Evolutionary conservation across 2,329 filamentous ascomycete genomes (phyloP).

Genomic region (Coniella vitis): DNA sequence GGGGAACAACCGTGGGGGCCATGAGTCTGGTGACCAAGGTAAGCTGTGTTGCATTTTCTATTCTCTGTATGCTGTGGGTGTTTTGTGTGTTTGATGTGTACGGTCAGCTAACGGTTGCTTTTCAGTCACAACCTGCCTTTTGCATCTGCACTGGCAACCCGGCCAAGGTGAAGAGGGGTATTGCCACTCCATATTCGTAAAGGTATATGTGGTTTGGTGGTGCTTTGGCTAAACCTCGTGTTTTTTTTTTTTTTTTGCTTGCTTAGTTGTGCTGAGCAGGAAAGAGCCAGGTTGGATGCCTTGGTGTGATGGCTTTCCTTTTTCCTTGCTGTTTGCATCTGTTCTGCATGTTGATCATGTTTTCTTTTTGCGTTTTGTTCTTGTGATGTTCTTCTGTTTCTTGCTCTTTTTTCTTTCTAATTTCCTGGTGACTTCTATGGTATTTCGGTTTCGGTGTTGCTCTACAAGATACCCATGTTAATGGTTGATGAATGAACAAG

Average conservation of each 20-base stretch:
- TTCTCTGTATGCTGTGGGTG: not conserved
- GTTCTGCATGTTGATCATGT: constrained; percentile 3
- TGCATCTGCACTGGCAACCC: constrained; percentile 21
- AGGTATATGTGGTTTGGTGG: not conserved
- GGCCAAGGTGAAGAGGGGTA: constrained; percentile 17
- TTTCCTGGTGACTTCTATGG: not conserved
- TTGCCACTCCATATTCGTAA: constrained; percentile 4
- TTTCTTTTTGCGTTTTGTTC: constrained; percentile 3
- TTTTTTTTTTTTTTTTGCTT: constrained; percentile 6
- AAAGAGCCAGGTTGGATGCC: no score
- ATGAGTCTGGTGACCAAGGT: constrained; percentile 80
- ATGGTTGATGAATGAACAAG: constrained; percentile 12
- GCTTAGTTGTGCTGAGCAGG: not conserved
- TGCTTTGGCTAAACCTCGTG: not conserved
- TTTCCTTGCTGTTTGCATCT: constrained; percentile 6
- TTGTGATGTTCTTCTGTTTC: no score
- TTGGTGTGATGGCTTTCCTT: not conserved
- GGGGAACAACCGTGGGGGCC: constrained; percentile 72
- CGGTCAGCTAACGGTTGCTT: not conserved
- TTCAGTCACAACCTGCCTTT: constrained; percentile 17
- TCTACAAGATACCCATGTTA: constrained; percentile 22
- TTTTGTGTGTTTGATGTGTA: not conserved
- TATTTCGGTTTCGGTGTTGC: not conserved
- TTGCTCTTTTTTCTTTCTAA: not conserved
- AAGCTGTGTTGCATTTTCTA: constrained; percentile 19